These are phyloP conservation scores for Crassisporium funariophilum DNA, from an alignment of 768 basidiomycete species.

Conservation along the genomic window DNA sequence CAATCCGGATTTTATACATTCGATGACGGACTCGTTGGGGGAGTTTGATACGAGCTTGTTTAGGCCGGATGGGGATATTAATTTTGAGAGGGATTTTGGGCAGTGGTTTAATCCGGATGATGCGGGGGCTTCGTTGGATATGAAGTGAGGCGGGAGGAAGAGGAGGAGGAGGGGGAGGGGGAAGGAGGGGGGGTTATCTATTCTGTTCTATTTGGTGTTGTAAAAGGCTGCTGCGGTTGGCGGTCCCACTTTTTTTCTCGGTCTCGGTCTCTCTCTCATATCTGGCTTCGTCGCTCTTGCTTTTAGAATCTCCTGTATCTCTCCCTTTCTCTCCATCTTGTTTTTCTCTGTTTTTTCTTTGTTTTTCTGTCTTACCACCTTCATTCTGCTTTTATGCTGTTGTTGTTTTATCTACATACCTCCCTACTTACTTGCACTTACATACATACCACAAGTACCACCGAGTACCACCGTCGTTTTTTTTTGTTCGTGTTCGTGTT, in stretches of 20 bases:
- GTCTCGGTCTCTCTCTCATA: constrained; percentile 2
- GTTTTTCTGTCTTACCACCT: constrained; percentile 1
- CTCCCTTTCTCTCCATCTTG: constrained; percentile 12
- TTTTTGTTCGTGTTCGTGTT: constrained; percentile 1
- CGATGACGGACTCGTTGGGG: constrained; percentile 14
- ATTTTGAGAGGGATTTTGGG: constrained; percentile 75
- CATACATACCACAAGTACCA: too few relatives aligned
- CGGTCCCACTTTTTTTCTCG: background rate
- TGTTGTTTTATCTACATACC: too few relatives aligned
- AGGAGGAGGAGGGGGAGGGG: constrained; percentile 5
- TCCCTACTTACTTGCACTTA: too few relatives aligned
- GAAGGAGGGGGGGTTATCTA: background rate
- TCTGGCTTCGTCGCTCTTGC: constrained; percentile 1
- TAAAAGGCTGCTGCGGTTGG: too few relatives aligned
- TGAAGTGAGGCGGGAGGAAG: constrained; percentile 26
- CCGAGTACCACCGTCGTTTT: too few relatives aligned
- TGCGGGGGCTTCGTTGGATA: constrained; percentile 30
- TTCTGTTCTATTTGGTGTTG: too few relatives aligned
- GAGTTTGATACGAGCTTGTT: constrained; percentile 44
- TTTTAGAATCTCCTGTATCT: constrained; percentile 10
- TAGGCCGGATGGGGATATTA: constrained; percentile 49
- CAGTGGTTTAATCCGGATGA: constrained; percentile 74
- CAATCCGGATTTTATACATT: constrained; percentile 3
- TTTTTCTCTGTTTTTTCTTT: constrained; percentile 4
- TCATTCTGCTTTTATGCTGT: too few relatives aligned